phyloP scores from a whole-genome alignment of 2,329 filamentous ascomycete species.

The Albifimbria verrucaria region DNA sequence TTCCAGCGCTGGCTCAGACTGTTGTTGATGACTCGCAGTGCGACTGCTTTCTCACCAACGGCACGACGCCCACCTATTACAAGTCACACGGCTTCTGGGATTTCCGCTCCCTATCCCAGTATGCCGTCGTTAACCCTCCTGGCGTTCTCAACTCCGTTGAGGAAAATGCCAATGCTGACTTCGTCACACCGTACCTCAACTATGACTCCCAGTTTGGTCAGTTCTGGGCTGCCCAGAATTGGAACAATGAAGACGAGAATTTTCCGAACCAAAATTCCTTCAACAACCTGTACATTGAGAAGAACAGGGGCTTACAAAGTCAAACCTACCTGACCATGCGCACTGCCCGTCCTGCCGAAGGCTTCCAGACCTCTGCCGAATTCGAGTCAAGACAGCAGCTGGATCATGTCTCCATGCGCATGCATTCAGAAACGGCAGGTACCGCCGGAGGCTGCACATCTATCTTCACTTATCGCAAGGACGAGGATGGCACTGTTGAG shows the following conservation, averaged over 20 bases:
- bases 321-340: neutral
- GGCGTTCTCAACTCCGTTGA: neutral
- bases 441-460: neutral
- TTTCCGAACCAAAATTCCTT: neutral
- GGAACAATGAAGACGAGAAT: neutral
- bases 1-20: conserved; percentile 14
- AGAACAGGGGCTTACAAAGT: neutral
- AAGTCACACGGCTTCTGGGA: conserved; percentile 23
- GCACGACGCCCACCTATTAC: conserved; percentile 20
- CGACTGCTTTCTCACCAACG: conserved; percentile 26
- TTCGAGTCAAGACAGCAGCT: neutral
- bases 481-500: neutral
- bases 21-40: conserved; percentile 18
- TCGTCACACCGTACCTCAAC: neutral
- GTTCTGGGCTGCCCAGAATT: neutral
- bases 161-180: neutral
- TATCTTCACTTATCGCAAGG: neutral
- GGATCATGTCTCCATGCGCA: neutral
- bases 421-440: neutral
- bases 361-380: neutral
- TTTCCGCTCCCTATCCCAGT: conserved; percentile 24
- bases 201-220: neutral
- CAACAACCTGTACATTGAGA: neutral
- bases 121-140: conserved; percentile 15
- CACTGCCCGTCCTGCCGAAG: neutral